These are phyloP conservation scores for Medicago arabica DNA, from an alignment of 306 rosid species.

Conservation along the genomic window DNA sequence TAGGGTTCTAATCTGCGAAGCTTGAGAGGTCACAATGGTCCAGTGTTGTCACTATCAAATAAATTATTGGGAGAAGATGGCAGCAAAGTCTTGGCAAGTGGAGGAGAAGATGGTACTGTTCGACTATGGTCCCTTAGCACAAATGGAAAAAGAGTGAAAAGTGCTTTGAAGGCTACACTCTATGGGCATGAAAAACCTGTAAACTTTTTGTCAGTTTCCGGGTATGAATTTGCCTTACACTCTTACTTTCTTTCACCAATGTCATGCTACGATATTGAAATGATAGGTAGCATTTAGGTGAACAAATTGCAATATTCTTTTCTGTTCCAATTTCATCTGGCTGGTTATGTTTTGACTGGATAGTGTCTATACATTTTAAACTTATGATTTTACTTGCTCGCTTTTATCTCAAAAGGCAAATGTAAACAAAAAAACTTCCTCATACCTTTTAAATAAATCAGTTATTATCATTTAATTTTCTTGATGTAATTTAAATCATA, in stretches of 20 bases:
- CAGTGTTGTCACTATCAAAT: constrained; percentile 77
- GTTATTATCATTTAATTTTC: not conserved
- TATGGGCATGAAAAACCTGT: constrained; percentile 84
- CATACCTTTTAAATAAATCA: not conserved
- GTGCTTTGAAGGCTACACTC: constrained; percentile 72
- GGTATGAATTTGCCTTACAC: constrained; percentile 57
- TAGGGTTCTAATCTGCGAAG: constrained; percentile 67
- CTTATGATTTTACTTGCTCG: not conserved
- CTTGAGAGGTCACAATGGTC: constrained; percentile 86
- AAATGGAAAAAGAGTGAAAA: constrained; percentile 70
- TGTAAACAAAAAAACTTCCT: not conserved
- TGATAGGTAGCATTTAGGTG: not conserved
- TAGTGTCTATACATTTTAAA: constrained; percentile 18
- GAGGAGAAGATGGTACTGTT: constrained; percentile 93
- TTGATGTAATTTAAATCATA: not conserved
- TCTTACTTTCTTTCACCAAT: not conserved
- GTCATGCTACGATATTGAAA: constrained; percentile 19
- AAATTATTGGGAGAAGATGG: constrained; percentile 72
- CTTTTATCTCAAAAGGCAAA: not conserved
- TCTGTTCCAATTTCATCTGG: constrained; percentile 5
- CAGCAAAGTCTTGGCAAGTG: constrained; percentile 84
- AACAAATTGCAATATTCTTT: constrained; percentile 13
- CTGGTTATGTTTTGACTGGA: constrained; percentile 5
- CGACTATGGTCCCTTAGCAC: constrained; percentile 85
- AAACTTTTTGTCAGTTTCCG: constrained; percentile 70